Percentiles rank a stretch among this genome's conserved stretches.
Evolutionary conservation across 1,284 basidiomycete species (phyloP).

Genomic region (Tilletia walkeri): DNA sequence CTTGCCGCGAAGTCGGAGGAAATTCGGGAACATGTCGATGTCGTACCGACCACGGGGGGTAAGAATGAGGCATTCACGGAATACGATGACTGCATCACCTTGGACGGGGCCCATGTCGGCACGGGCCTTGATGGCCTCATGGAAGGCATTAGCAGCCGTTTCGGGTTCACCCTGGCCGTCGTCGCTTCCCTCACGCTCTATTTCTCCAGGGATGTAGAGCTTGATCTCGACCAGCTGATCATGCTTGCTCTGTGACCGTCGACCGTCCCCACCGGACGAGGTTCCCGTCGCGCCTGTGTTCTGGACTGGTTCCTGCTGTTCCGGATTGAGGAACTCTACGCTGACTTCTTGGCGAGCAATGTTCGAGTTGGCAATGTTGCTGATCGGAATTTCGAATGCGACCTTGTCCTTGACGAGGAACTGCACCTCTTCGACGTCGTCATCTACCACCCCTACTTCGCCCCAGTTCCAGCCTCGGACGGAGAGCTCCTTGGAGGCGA

Average conservation of each 20-base stretch:
- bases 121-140: conserved; percentile 92
- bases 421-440: conserved; percentile 90
- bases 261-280: neutral
- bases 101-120: conserved; percentile 90
- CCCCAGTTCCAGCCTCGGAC: conserved; percentile 99
- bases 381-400: conserved; percentile 85
- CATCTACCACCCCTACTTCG: conserved; percentile 59
- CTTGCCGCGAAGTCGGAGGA: conserved; percentile 89
- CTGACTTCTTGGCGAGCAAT: conserved; percentile 97
- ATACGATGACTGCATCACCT: conserved; percentile 89
- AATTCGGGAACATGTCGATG: conserved; percentile 94
- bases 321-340: conserved; percentile 76
- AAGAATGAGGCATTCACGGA: conserved; percentile 93
- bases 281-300: conserved; percentile 48
- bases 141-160: conserved; percentile 91
- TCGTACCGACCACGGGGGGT: conserved; percentile 94
- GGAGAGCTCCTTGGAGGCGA: conserved; percentile 82
- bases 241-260: conserved; percentile 21
- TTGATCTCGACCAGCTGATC: conserved; percentile 89
- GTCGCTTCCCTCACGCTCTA: conserved; percentile 60
- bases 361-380: conserved; percentile 90
- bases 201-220: conserved; percentile 86
- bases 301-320: conserved; percentile 52
- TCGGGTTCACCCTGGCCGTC: conserved; percentile 61
- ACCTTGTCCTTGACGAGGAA: conserved; percentile 88